A percentile compares a stretch with the other conserved stretches of the same genome.
These are phyloP conservation scores for Saccharomycopsis phalli DNA, from an alignment of 1,139 yeast genomes.

Conservation along the genomic window DNA sequence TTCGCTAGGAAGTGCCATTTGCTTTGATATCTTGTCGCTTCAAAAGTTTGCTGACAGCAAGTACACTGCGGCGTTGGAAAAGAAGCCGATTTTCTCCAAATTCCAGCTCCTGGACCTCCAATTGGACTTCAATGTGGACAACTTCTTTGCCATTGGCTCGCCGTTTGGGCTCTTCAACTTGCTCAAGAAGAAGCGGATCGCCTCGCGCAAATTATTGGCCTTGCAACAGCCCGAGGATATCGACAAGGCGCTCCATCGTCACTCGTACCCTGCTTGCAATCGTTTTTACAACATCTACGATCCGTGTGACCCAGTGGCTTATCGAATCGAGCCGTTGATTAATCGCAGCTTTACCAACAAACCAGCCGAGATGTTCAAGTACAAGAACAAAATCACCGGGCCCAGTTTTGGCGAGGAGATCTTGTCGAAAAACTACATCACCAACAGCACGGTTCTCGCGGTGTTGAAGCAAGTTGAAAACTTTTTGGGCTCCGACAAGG, in stretches of 20 bases:
- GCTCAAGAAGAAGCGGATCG: slow-evolving; percentile 48
- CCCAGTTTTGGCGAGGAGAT: slow-evolving; percentile 24
- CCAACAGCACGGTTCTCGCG: neutral
- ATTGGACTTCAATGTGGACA: slow-evolving; percentile 62
- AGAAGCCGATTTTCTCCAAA: neutral
- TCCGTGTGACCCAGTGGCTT: slow-evolving; percentile 84
- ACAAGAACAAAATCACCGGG: slow-evolving; percentile 24
- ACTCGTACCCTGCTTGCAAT: slow-evolving; percentile 40
- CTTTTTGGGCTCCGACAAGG: neutral
- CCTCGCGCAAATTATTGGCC: slow-evolving; percentile 20
- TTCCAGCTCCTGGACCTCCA: slow-evolving; percentile 20
- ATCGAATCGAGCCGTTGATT: slow-evolving; percentile 76
- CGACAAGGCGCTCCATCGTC: slow-evolving; percentile 17
- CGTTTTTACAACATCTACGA: slow-evolving; percentile 73
- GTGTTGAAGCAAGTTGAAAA: slow-evolving; percentile 1
- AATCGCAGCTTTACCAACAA: slow-evolving; percentile 44
- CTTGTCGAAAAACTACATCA: slow-evolving; percentile 6
- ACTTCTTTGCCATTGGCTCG: slow-evolving; percentile 76
- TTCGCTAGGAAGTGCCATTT: slow-evolving; percentile 81
- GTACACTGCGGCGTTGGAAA: slow-evolving; percentile 17
- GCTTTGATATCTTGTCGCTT: slow-evolving; percentile 61
- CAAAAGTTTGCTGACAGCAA: slow-evolving; percentile 35
- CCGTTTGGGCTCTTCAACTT: slow-evolving; percentile 84
- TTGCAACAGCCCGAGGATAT: slow-evolving; percentile 16
- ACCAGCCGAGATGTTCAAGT: slow-evolving; percentile 35